phyloP scores from a whole-genome alignment of 2,329 filamentous ascomycete species.

The Nothomitra cinnamomea region DNA sequence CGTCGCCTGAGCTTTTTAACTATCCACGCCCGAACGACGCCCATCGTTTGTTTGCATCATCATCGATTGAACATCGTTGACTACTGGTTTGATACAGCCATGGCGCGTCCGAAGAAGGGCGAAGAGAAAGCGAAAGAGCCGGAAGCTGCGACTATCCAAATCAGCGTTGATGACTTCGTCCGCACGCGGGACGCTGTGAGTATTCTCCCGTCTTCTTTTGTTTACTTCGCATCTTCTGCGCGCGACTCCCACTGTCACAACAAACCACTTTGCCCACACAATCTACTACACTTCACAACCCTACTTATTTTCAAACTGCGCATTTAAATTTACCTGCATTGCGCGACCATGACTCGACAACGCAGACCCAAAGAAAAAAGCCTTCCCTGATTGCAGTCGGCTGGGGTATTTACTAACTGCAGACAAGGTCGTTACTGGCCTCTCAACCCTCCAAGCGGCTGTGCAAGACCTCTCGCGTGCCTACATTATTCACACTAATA shows the following conservation, averaged over 20 bases:
- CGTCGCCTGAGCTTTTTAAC: background rate
- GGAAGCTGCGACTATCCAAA: slow-evolving; percentile 14
- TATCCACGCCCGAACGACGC: background rate
- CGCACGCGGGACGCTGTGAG: slow-evolving; percentile 70
- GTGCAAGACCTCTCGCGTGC: slow-evolving; percentile 66
- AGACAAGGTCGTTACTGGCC: slow-evolving; percentile 55
- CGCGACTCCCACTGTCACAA: background rate
- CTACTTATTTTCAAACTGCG: background rate
- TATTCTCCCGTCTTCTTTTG: slow-evolving; percentile 11
- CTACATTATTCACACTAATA: slow-evolving; percentile 78
- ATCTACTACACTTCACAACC: background rate
- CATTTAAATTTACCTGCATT: background rate
- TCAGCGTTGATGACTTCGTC: slow-evolving; percentile 61
- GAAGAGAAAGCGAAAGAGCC: slow-evolving; percentile 6
- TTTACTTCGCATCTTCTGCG: background rate
- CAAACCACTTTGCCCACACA: background rate
- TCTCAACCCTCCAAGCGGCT: slow-evolving; percentile 62
- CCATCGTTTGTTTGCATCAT: background rate
- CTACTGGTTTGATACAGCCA: background rate
- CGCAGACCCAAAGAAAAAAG: background rate
- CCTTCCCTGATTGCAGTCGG: background rate
- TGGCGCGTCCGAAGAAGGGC: slow-evolving; percentile 4
- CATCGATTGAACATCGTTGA: background rate
- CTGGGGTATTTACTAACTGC: background rate
- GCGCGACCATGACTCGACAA: background rate